Base-by-base conservation (phyloP, 2,329 filamentous ascomycete species). In the Cytospora chrysosperma region DNA sequence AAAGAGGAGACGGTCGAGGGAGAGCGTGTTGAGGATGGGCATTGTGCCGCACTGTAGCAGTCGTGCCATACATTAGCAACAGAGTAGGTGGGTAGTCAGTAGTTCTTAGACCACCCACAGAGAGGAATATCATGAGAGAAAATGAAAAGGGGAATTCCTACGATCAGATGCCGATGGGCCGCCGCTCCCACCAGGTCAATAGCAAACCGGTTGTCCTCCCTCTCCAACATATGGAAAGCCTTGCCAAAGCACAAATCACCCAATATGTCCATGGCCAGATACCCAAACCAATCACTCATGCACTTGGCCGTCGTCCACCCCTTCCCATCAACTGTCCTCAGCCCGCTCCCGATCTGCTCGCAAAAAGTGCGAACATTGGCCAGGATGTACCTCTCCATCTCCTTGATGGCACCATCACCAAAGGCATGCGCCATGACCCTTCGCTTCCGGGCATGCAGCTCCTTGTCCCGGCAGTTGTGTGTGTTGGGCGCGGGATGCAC, bases 391-490 rank as follows among this genome's bases (percentile, higher is more conserved):
- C 83, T 79, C 75, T 91, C 87, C 81, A 90, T 88, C 70, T 85
- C 83, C 76, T 85, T 87, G 70, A 89, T 80, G 59, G 88, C 87
- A 49, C 79, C 76, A 63, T 89, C 87, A 0, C 85, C 86, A 73
- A 92, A 92, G 34, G 87, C 89, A 69, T 90, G 87, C n/a, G 86
- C 87, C 40, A 92, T 78, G 30, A 91, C 88, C 28, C 88, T 82
- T 47, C 89, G 80, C 79, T 92, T 91, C 59, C 88, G 85, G 32
- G 88, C 88, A 72, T 92, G 89, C 50, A 85, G 77, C 0, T 80
- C 76, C 76, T 89, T 90, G 72, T 91, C 86, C 59, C 90, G 88
- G 1, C 81, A 82, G 75, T 89, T 91, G 77, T 91, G 88, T 1
- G 89, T 91, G 76, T 91, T 91, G 69, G 87, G 84, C 1, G 86